Base-by-base conservation (phyloP, 2,329 filamentous ascomycete genomes). In the Neopestalotiopsis sp. region DNA sequence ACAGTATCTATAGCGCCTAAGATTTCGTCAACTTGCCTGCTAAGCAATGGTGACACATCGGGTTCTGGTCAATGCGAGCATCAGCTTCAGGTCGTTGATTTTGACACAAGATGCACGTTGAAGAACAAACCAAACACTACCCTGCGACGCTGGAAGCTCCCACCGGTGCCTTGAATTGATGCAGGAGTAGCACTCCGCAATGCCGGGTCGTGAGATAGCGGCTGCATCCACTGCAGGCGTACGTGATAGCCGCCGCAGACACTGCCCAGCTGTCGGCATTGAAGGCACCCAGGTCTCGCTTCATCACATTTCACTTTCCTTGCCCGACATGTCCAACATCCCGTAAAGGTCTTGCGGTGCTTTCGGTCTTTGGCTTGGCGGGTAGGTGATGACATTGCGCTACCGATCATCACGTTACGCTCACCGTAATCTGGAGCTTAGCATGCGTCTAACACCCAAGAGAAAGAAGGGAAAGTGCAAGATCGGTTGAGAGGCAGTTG, bases 221-320 rank as follows among this genome's bases (percentile, higher is more conserved):
- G 69, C 6, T 65, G 56, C 45, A 75, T 65, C 78, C 78, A 80
- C 38, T 75, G 72, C 9, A 79, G 76, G 3, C 77, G 74, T 14
- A 73, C 71, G 61, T 73, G 71, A 61, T 80, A 80, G 7, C 79
- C 79, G 65, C 77, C 73, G 20, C 79, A 81, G 28, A 66, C 61
- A 45, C 79, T 69, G 24, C 71, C 72, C 57, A 76, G 76, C 17
- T 73, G 72, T 32, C 71, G 73, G 72, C 80, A 81, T 69, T 80
- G 78, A 38, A 73, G 65, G 65, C 80, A 81, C 10, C 70, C 71
- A 2, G 80, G 80, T 32, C 74, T 75, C 40, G 71, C 73, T 72
- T 81, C 80, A 67, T 81, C 80, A 65, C 79, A 80, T 72, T 81
- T 81, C 72, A 81, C 76, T 70, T 79, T 78, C 20, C 80, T 75